These are phyloP conservation scores for Neoascochyta sp. DNA, from an alignment of 2,329 filamentous ascomycete genomes.

Conservation along the genomic window DNA sequence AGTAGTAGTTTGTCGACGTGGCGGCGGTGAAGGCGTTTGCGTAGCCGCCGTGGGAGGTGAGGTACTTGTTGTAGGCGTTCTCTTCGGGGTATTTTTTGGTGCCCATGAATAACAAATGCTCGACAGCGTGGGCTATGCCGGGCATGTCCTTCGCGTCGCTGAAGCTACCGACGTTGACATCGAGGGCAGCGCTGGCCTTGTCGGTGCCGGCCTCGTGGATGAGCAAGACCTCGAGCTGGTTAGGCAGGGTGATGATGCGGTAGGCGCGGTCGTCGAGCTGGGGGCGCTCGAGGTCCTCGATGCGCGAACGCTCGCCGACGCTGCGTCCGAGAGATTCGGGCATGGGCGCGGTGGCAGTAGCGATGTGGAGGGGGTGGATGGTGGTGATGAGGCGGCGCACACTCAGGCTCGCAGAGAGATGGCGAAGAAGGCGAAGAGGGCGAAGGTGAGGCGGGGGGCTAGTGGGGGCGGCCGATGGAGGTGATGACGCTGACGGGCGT, in stretches of 20 bases:
- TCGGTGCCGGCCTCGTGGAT: conserved; percentile 94
- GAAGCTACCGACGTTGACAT: conserved; percentile 95
- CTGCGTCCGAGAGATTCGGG: conserved; percentile 25
- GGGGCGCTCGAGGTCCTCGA: conserved; percentile 74
- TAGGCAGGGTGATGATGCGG: conserved; percentile 77
- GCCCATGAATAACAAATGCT: conserved; percentile 97
- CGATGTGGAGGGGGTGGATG: too few species aligned
- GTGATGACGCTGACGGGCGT: too few species aligned
- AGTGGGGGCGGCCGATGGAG: conserved; percentile 17
- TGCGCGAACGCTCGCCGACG: conserved; percentile 27
- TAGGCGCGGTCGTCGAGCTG: conserved; percentile 83
- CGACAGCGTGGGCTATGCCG: conserved; percentile 91
- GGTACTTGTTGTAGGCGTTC: conserved; percentile 88
- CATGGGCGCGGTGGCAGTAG: too few species aligned
- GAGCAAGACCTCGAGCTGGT: conserved; percentile 83
- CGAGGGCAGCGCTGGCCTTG: conserved; percentile 91
- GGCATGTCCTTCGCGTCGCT: conserved; percentile 88
- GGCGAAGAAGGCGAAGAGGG: conserved; percentile 22
- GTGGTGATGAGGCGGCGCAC: not conserved
- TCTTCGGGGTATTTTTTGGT: conserved; percentile 83
- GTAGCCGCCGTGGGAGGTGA: conserved; percentile 82
- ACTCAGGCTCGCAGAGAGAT: too few species aligned
- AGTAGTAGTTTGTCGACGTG: conserved; percentile 96
- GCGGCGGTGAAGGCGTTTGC: conserved; percentile 94
- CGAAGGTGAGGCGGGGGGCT: conserved; percentile 14